phyloP scores from a whole-genome alignment of 768 basidiomycete genomes.

The Russula sp. region DNA sequence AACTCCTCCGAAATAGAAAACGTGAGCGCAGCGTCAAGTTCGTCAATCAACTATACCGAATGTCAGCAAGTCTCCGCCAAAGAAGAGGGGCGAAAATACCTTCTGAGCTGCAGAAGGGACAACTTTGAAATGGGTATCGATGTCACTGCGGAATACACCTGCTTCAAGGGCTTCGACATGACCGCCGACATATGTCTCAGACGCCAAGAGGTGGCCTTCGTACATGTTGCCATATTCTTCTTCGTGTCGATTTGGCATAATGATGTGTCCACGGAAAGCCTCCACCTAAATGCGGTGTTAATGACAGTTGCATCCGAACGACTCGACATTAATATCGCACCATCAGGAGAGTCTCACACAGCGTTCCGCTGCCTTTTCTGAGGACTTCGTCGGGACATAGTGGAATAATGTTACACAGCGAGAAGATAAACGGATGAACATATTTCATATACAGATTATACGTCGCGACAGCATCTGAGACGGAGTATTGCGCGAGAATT shows the following conservation, averaged over 20 bases:
- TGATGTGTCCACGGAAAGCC: conserved; percentile 85
- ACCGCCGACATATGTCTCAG: conserved; percentile 98
- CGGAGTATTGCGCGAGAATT: conserved; percentile 92
- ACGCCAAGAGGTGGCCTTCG: conserved; percentile 93
- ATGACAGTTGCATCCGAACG: background rate
- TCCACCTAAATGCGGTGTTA: conserved; percentile 65
- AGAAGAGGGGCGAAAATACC: conserved; percentile 42
- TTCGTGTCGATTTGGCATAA: conserved; percentile 98
- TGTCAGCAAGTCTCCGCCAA: conserved; percentile 15
- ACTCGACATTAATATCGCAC: conserved; percentile 44
- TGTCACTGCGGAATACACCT: conserved; percentile 96
- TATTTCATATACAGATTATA: conserved; percentile 99
- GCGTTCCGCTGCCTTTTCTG: conserved; percentile 91
- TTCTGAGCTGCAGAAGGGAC: conserved; percentile 82
- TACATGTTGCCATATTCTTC: conserved; percentile 89
- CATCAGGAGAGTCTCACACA: conserved; percentile 98
- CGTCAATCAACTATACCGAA: conserved; percentile 72
- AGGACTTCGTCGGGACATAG: conserved; percentile 94
- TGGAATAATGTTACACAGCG: conserved; percentile 98
- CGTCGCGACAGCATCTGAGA: conserved; percentile 99
- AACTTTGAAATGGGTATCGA: conserved; percentile 91
- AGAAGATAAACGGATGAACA: conserved; percentile 99
- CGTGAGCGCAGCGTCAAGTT: conserved; percentile 86
- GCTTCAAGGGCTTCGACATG: conserved; percentile 99
- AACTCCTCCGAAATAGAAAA: conserved; percentile 90